Conservation (phyloP, 2,329 filamentous ascomycete genomes). For the Teratosphaeria nubilosa region DNA sequence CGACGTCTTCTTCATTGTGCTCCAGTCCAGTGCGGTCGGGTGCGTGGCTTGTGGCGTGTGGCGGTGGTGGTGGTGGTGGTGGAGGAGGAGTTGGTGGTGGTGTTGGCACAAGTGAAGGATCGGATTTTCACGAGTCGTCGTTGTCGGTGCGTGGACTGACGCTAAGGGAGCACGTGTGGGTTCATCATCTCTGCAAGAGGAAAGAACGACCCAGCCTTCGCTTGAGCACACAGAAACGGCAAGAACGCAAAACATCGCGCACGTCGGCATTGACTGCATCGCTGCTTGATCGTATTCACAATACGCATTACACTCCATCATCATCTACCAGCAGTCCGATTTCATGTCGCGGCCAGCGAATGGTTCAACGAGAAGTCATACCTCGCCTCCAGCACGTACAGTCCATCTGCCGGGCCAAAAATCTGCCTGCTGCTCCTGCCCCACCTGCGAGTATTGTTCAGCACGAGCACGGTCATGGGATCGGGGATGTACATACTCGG, state of each 20-base stretch:
- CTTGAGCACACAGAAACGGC: not conserved
- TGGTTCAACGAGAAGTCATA: constrained; percentile 27
- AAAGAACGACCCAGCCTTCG: not conserved
- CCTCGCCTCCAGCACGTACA: constrained; percentile 35
- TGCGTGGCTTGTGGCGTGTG: not conserved
- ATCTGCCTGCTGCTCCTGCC: constrained; percentile 46
- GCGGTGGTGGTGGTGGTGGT: not conserved
- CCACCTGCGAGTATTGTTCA: constrained; percentile 40
- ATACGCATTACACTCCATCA: too few species aligned
- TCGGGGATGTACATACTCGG: constrained; percentile 35
- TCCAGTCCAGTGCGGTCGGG: too few species aligned
- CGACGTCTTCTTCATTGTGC: not conserved
- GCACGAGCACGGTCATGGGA: too few species aligned
- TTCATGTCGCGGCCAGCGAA: not conserved
- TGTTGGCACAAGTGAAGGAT: not conserved
- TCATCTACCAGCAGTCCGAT: not conserved
- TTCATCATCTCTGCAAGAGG: not conserved
- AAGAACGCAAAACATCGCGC: not conserved
- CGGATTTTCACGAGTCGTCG: too few species aligned
- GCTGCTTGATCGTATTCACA: too few species aligned
- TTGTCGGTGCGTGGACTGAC: not conserved
- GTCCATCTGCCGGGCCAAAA: constrained; percentile 34
- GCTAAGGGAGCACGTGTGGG: not conserved
- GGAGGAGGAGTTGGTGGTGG: not conserved
- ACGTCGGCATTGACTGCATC: too few species aligned